Evolutionary conservation across 441 rosid species (phyloP).

Genomic region (Theobroma grandiflorum): DNA sequence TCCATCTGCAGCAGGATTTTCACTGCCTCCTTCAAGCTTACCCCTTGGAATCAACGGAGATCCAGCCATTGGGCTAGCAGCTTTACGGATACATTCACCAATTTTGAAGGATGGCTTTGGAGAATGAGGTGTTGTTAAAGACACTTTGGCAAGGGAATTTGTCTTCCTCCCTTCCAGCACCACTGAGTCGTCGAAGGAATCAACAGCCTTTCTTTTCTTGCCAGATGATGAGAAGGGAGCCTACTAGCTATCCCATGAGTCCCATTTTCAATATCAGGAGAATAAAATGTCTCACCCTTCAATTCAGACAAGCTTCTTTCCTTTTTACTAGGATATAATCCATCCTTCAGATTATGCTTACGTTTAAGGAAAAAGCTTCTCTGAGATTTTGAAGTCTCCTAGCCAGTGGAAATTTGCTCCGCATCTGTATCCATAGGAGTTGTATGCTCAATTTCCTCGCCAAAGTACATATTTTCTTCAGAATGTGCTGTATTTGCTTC

Average conservation of each 20-base stretch:
- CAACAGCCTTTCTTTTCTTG: slow-evolving; percentile 50
- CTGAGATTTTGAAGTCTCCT: slow-evolving; percentile 32
- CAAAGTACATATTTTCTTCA: slow-evolving; percentile 34
- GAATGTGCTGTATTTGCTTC: slow-evolving; percentile 30
- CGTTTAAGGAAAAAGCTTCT: slow-evolving; percentile 53
- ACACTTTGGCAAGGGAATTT: slow-evolving; percentile 67
- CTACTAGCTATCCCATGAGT: slow-evolving; percentile 44
- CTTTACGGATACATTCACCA: slow-evolving; percentile 89
- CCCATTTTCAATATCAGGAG: slow-evolving; percentile 52
- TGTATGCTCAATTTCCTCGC: slow-evolving; percentile 21
- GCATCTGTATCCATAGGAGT: slow-evolving; percentile 30
- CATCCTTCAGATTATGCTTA: slow-evolving; percentile 72
- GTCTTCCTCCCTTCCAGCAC: slow-evolving; percentile 63
- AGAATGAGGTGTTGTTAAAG: slow-evolving; percentile 32
- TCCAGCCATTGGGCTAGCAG: slow-evolving; percentile 90
- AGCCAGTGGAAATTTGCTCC: slow-evolving; percentile 30
- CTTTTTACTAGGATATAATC: slow-evolving; percentile 50
- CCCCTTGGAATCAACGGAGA: slow-evolving; percentile 67
- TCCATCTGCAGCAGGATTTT: slow-evolving; percentile 46
- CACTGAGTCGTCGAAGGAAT: slow-evolving; percentile 46
- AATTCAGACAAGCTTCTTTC: slow-evolving; percentile 57
- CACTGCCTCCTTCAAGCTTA: slow-evolving; percentile 41
- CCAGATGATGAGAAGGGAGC: slow-evolving; percentile 46
- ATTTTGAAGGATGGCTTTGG: slow-evolving; percentile 87
- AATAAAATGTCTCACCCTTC: slow-evolving; percentile 55